These are phyloP conservation scores for Cicer judaicum DNA, from an alignment of 306 rosid species.

Conservation along the genomic window DNA sequence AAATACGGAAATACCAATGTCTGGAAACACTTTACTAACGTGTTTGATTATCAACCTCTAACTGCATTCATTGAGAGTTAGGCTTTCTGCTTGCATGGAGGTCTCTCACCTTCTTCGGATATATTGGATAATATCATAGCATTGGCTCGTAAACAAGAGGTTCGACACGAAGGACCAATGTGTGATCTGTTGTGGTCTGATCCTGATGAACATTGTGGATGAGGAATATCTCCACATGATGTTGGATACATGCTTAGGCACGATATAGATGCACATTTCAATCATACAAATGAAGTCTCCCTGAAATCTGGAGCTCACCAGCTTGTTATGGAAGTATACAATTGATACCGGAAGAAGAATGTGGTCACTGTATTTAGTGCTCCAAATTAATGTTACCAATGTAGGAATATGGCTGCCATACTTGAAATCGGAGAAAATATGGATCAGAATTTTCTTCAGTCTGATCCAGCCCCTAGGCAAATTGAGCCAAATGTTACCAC, in stretches of 20 bases:
- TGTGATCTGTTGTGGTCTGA: constrained; percentile 99
- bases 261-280: constrained; percentile 93
- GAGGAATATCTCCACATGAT: constrained; percentile 99
- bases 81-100: constrained; percentile 98
- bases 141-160: constrained; percentile 96
- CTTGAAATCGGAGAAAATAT: constrained; percentile 93
- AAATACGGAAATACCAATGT: constrained; percentile 97
- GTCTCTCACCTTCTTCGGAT: constrained; percentile 97
- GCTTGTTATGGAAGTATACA: constrained; percentile 98
- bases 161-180: constrained; percentile 99
- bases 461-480: constrained; percentile 97
- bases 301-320: constrained; percentile 97
- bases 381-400: constrained; percentile 96
- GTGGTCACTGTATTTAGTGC: constrained; percentile 96
- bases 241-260: constrained; percentile 99
- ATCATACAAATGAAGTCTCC: constrained; percentile 90
- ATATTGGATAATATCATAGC: constrained; percentile 89
- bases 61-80: constrained; percentile 99
- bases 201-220: constrained; percentile 99
- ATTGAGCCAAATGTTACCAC: constrained; percentile 61
- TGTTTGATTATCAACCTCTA: constrained; percentile 93
- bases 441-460: constrained; percentile 98
- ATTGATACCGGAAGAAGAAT: constrained; percentile 75
- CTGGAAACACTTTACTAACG: constrained; percentile 89
- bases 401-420: constrained; percentile 99